Evolutionary conservation across 2,329 filamentous ascomycete genomes (phyloP), one percentile per base, ranked within the genome.

Genomic region (Colletotrichum shisoi): DNA sequence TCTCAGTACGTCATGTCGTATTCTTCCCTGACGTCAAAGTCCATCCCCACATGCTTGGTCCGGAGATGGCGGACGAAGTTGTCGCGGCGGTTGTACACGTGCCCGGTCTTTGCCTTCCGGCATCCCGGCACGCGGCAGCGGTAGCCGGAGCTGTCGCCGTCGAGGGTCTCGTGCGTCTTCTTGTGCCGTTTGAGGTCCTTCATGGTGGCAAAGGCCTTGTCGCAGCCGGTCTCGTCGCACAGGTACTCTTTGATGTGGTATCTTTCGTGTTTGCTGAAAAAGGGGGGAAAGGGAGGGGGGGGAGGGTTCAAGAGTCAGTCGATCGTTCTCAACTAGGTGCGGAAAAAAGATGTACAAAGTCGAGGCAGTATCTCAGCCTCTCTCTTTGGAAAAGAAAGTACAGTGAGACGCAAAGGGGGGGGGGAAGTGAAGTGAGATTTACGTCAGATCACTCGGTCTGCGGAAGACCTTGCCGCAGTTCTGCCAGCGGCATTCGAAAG

Each of bases 141-240:
- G 67, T 72, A 73, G n/a, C 71, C 71, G n/a, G 63, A 69, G 57
- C 66, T 70, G 62, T 63, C 56, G 21, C 62, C 63, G 52, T 66
- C 66, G 57, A 62, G 52, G 31, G 63, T 70, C 40, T 59, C 63
- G 61, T 71, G 70, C 59, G 69, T 70, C 46, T 49, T 62, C 51
- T 65, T 49, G 57, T 74, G 72, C 12, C 72, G 69, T 69, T 72
- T 73, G 17, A 73, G 70, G 64, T 74, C 72, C 64, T 74, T 74
- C 39, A 70, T 69, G 39, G 72, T 74, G 27, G 72, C 67, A 34
- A 74, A 74, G 37, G 70, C 71, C 42, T 70, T 68, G 42, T 63
- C 51, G 62, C 72, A 74, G 45, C 60, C 63, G 17, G 45, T 27
- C 24, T 63, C 52, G 34, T 62, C 46, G 64, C 71, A 73, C 51